Conservation (phyloP, 768 basidiomycete species). For the Russula abietina region DNA sequence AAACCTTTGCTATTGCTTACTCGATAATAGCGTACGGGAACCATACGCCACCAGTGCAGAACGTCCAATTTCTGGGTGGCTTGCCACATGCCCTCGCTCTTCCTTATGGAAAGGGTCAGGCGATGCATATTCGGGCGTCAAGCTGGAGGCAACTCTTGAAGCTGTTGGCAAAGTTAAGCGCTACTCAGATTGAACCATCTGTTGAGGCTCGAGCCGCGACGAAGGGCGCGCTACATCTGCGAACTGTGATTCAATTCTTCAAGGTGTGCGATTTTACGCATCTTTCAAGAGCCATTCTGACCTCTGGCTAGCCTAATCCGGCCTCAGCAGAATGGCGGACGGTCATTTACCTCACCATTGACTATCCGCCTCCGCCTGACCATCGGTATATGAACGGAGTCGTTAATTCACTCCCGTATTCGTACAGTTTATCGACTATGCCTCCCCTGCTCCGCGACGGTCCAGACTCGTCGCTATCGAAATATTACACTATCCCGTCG, state of each 20-base stretch:
- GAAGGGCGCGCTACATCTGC: slow-evolving; percentile 53
- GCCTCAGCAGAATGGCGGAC: slow-evolving; percentile 61
- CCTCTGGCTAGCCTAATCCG: slow-evolving; percentile 47
- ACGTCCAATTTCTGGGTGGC: slow-evolving; percentile 42
- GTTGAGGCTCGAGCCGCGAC: slow-evolving; percentile 56
- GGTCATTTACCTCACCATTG: slow-evolving; percentile 71
- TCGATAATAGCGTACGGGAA: slow-evolving; percentile 58
- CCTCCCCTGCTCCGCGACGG: slow-evolving; percentile 61
- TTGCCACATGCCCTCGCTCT: slow-evolving; percentile 73
- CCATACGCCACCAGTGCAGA: slow-evolving; percentile 47
- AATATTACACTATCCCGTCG: slow-evolving; percentile 65
- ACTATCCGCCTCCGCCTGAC: slow-evolving; percentile 52
- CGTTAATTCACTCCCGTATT: slow-evolving; percentile 63
- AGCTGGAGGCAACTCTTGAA: slow-evolving; percentile 71
- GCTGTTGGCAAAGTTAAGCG: slow-evolving; percentile 67
- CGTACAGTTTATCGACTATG: slow-evolving; percentile 54
- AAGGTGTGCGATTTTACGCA: slow-evolving; percentile 40
- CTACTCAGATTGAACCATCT: slow-evolving; percentile 63
- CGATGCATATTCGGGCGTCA: slow-evolving; percentile 67
- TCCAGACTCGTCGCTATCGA: slow-evolving; percentile 56
- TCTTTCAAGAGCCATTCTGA: slow-evolving; percentile 10
- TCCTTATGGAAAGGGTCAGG: slow-evolving; percentile 59
- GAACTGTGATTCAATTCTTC: slow-evolving; percentile 74
- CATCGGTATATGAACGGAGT: slow-evolving; percentile 49
- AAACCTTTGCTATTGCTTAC: slow-evolving; percentile 1